Conservation (phyloP, 306 rosid genomes). For the Vicia sativa region DNA sequence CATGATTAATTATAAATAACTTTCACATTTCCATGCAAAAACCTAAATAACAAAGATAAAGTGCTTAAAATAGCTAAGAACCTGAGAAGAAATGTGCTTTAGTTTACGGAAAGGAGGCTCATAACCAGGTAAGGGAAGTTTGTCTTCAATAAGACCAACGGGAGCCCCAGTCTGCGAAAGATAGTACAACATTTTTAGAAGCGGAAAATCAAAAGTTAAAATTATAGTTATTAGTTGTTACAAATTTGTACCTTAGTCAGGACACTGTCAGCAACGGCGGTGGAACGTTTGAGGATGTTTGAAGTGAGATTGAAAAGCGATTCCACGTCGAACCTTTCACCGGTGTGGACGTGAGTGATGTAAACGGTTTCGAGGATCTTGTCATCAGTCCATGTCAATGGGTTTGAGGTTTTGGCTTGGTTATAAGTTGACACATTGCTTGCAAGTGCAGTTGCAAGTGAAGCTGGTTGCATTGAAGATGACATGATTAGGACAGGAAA, state of each 20-base stretch:
- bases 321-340: slow-evolving; percentile 47
- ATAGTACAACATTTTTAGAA: neutral
- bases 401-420: slow-evolving; percentile 14
- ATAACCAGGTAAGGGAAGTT: slow-evolving; percentile 26
- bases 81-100: slow-evolving; percentile 44
- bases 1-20: neutral
- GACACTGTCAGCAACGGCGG: slow-evolving; percentile 30
- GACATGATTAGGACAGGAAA: neutral
- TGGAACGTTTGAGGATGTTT: slow-evolving; percentile 42
- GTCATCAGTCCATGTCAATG: slow-evolving; percentile 39
- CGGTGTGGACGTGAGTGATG: slow-evolving; percentile 48
- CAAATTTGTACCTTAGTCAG: slow-evolving; percentile 19
- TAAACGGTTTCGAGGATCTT: slow-evolving; percentile 45
- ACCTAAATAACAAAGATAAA: too few relatives aligned
- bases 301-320: slow-evolving; percentile 48
- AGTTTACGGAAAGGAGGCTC: slow-evolving; percentile 43
- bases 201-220: too few relatives aligned
- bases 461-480: slow-evolving; percentile 9
- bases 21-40: too few relatives aligned
- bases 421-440: neutral
- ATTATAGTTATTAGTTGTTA: neutral
- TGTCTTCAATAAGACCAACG: slow-evolving; percentile 42
- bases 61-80: neutral
- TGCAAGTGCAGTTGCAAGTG: slow-evolving; percentile 9
- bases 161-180: slow-evolving; percentile 37